phyloP scores from a whole-genome alignment of 352 stramenopile genomes.

The Globisporangium viniferum region DNA sequence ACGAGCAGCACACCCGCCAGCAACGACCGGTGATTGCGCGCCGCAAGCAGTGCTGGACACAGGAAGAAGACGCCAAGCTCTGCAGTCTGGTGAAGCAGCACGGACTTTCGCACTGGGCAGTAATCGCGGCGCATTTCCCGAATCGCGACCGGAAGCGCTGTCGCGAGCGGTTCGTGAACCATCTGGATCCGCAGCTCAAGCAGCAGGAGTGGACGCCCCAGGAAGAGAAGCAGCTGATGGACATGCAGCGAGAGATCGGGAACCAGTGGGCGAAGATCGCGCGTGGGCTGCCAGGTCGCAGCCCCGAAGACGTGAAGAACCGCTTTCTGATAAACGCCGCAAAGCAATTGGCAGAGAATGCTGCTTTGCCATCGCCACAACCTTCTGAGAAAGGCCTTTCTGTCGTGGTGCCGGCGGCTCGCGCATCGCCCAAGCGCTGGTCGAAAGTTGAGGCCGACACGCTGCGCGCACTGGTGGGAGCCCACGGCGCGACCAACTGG shows the following conservation, averaged over 20 bases:
- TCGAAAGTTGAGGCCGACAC: constrained; percentile 26
- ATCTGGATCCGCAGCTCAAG: constrained; percentile 42
- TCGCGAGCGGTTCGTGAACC: constrained; percentile 72
- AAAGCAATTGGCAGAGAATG: not conserved
- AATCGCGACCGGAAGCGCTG: constrained; percentile 60
- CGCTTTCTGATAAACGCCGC: constrained; percentile 30
- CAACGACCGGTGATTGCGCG: not conserved
- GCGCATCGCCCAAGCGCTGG: constrained; percentile 19
- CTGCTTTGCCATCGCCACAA: not conserved
- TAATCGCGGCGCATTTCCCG: constrained; percentile 39
- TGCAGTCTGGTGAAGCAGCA: constrained; percentile 32
- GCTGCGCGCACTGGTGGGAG: constrained; percentile 33
- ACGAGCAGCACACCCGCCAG: not conserved
- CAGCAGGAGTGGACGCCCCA: constrained; percentile 29
- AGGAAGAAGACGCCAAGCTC: constrained; percentile 45
- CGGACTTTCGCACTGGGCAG: constrained; percentile 32
- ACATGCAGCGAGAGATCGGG: constrained; percentile 28
- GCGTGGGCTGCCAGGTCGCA: constrained; percentile 27
- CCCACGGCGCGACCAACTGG: constrained; percentile 60
- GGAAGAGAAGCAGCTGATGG: constrained; percentile 43
- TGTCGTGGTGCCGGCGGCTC: not conserved
- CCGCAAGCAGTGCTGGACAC: constrained; percentile 35
- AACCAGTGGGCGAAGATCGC: constrained; percentile 41
- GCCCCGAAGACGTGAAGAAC: constrained; percentile 60
- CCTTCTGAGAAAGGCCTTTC: not conserved